Conservation (phyloP, 371 early-diverging fungal species). For the Cokeromyces recurvatus region DNA sequence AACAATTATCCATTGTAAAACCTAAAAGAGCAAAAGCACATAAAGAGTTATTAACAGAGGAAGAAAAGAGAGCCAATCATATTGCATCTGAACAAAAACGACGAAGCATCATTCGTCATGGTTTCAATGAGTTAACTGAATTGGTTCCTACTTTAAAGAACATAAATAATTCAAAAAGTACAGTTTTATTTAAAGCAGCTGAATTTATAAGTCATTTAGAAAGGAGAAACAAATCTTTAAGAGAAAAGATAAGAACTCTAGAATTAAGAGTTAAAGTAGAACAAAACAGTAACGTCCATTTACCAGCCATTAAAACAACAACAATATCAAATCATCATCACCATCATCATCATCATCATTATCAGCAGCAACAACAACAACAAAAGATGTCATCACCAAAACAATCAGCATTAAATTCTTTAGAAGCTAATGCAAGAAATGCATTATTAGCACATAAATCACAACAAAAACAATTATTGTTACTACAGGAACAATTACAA, state of each 20-base stretch:
- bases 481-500: constrained; percentile 42
- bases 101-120: constrained; percentile 79
- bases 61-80: constrained; percentile 87
- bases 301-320: background rate
- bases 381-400: constrained; percentile 1
- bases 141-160: constrained; percentile 72
- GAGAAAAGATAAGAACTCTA: constrained; percentile 44
- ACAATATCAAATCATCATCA: background rate
- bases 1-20: constrained; percentile 27
- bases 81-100: constrained; percentile 89
- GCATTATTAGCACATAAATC: constrained; percentile 35
- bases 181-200: constrained; percentile 51
- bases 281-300: background rate
- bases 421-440: constrained; percentile 19
- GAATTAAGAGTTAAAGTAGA: constrained; percentile 36
- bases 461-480: constrained; percentile 34
- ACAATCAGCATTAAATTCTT: background rate
- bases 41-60: constrained; percentile 76
- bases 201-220: constrained; percentile 45
- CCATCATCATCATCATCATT: background rate
- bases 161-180: constrained; percentile 52
- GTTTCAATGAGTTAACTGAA: constrained; percentile 78
- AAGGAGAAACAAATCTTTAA: constrained; percentile 36
- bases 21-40: no score
- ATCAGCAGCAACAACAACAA: constrained; percentile 3